Evolutionary conservation across 495 filamentous ascomycete species (phyloP).

Genomic region (Zalerion maritima): DNA sequence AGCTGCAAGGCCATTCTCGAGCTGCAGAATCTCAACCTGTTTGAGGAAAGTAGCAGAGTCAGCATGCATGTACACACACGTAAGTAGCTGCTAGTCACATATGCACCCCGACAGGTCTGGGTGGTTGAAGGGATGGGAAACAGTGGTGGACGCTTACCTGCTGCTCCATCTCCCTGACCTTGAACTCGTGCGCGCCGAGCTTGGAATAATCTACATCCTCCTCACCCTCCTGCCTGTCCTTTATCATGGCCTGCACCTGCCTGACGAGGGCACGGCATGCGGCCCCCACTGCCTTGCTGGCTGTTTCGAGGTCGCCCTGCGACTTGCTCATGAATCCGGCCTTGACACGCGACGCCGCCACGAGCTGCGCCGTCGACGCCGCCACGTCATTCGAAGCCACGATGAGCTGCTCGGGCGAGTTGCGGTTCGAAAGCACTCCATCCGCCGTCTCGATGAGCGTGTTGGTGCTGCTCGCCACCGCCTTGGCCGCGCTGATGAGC

Average conservation of each 20-base stretch:
- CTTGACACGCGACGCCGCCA: constrained; percentile 91
- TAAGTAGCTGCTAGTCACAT: too few relatives aligned
- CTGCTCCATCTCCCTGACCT: constrained; percentile 97
- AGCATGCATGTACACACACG: too few relatives aligned
- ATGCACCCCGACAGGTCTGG: neutral
- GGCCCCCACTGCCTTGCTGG: constrained; percentile 81
- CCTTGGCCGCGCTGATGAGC: constrained; percentile 91
- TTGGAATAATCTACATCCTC: constrained; percentile 81
- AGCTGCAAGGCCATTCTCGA: constrained; percentile 74
- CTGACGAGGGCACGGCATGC: constrained; percentile 79
- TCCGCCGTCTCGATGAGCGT: constrained; percentile 95
- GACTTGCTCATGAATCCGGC: constrained; percentile 94
- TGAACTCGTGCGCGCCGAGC: constrained; percentile 87
- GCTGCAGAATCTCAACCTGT: constrained; percentile 94
- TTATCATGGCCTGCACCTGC: constrained; percentile 90
- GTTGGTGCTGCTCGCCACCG: constrained; percentile 82
- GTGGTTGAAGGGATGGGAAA: constrained; percentile 1
- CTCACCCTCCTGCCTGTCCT: constrained; percentile 65
- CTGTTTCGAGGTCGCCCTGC: constrained; percentile 78
- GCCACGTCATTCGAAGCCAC: constrained; percentile 96
- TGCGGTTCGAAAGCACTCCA: constrained; percentile 79
- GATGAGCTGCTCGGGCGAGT: constrained; percentile 91
- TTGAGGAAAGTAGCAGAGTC: constrained; percentile 4
- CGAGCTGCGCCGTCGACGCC: constrained; percentile 87
- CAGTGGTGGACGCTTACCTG: constrained; percentile 50